These are phyloP conservation scores for Oryza longistaminata DNA, from an alignment of 176 grass and related monocot species.

Conservation along the genomic window DNA sequence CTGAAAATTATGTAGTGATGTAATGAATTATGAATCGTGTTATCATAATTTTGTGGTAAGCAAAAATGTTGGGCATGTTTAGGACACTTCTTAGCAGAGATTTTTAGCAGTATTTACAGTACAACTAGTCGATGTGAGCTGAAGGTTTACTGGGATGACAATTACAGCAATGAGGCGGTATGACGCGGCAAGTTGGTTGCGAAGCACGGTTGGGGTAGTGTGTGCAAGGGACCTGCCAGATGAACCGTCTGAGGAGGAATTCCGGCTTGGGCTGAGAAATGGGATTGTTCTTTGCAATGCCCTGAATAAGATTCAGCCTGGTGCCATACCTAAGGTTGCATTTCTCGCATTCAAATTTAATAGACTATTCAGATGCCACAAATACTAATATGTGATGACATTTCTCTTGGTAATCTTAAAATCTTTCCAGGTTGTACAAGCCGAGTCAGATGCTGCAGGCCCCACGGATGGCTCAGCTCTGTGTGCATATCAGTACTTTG, in stretches of 20 bases:
- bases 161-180: slow-evolving; percentile 60
- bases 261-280: slow-evolving; percentile 69
- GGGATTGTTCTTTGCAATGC: slow-evolving; percentile 93
- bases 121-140: background rate
- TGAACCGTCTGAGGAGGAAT: slow-evolving; percentile 86
- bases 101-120: background rate
- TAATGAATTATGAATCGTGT: background rate
- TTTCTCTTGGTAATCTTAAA: slow-evolving; percentile 37
- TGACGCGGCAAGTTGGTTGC: slow-evolving; percentile 75
- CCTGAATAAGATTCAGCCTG: slow-evolving; percentile 73
- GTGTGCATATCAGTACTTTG: slow-evolving; percentile 85
- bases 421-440: slow-evolving; percentile 65
- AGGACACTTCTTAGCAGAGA: no score
- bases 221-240: slow-evolving; percentile 72
- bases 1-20: background rate
- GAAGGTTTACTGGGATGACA: background rate
- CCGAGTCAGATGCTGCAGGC: slow-evolving; percentile 45
- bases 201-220: slow-evolving; percentile 70
- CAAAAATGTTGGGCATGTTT: background rate
- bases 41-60: background rate
- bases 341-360: slow-evolving; percentile 19
- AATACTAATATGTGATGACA: background rate
- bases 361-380: background rate
- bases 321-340: slow-evolving; percentile 71
- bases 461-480: slow-evolving; percentile 73